Evolutionary conservation across 2,329 filamentous ascomycete species (phyloP), one percentile per base, ranked within the genome.

Genomic region (Beauveria medogensis): DNA sequence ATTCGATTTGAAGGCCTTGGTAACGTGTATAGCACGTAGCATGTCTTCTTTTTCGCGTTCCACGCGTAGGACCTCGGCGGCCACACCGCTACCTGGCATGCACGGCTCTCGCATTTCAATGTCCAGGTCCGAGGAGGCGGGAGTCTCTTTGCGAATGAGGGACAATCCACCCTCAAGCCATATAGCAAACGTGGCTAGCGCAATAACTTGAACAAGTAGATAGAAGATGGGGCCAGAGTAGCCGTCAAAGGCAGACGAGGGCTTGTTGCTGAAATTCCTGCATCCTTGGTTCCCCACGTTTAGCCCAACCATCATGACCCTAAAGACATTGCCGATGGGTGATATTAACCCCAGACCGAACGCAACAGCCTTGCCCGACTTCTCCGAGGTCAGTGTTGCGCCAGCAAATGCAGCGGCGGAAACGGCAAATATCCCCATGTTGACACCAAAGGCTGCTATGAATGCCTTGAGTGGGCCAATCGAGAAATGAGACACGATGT

Each of bases 161-260:
- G 65, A 60, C 43, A 65, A 40, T 8, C 89, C 90, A 55, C 87
- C 88, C 67, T 96, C 91, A 69, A 86, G 82, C 85, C 87, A 92
- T 6, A 95, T 77, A 0, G 95, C 78, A 20, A 90, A 71, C 0
- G 79, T 74, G 64, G 92, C 89, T 1, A 92, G 78, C 16, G 88
- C 62, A n/a, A 88, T 72, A 0, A 84, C 82, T 69, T 96, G 91
- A 0, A 91, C 51, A 54, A 89, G 79, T 0, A 95, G 81, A 70
- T 93, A 95, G 0, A 92, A 73, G 30, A 95, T 91, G 0, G 90
- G 90, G 0, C 89, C 90, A 30, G 91, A 91, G 66, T 91, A 96
- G n/a, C 50, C 63, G n/a, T 87, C 80, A 0, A 81, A 81, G 22
- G 94, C 83, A 3, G 10, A 84, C 87, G 0, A 90, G 86, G 66